Evolutionary conservation across 495 filamentous ascomycete genomes (phyloP).

Genomic region (Penicillium turbatum): DNA sequence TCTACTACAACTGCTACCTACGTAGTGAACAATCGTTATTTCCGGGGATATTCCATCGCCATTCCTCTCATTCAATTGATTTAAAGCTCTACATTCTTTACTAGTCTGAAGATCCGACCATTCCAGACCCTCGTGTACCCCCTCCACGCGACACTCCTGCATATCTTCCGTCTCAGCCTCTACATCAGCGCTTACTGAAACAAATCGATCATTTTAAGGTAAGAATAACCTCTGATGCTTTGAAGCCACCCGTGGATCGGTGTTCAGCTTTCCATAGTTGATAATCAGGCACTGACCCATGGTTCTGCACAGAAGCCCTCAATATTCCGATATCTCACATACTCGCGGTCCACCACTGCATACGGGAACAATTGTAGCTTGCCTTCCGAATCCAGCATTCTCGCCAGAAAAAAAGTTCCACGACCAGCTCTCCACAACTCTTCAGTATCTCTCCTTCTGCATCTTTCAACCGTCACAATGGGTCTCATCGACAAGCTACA

Average conservation of each 20-base stretch:
- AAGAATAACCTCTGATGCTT: background rate
- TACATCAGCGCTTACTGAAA: slow-evolving; percentile 1
- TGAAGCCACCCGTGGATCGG: background rate
- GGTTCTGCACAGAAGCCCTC: background rate
- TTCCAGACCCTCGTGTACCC: background rate
- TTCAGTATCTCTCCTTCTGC: background rate
- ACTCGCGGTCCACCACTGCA: background rate
- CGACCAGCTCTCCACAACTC: background rate
- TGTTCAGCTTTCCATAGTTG: too few species aligned
- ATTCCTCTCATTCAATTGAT: background rate
- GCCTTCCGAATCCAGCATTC: background rate
- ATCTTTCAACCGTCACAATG: slow-evolving; percentile 15
- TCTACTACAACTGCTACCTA: too few species aligned
- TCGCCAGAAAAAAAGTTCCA: background rate
- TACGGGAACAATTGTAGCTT: background rate
- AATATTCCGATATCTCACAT: background rate
- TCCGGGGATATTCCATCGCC: background rate
- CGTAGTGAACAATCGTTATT: background rate
- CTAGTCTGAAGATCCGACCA: background rate
- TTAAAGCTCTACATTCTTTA: slow-evolving; percentile 1
- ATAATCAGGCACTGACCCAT: background rate
- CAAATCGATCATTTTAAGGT: background rate
- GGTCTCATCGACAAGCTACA: slow-evolving; percentile 55
- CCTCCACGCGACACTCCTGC: background rate
- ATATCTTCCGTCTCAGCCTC: background rate